These are phyloP conservation scores for Colletotrichum euphorbiae DNA, from an alignment of 2,329 filamentous ascomycete genomes.

Conservation along the genomic window DNA sequence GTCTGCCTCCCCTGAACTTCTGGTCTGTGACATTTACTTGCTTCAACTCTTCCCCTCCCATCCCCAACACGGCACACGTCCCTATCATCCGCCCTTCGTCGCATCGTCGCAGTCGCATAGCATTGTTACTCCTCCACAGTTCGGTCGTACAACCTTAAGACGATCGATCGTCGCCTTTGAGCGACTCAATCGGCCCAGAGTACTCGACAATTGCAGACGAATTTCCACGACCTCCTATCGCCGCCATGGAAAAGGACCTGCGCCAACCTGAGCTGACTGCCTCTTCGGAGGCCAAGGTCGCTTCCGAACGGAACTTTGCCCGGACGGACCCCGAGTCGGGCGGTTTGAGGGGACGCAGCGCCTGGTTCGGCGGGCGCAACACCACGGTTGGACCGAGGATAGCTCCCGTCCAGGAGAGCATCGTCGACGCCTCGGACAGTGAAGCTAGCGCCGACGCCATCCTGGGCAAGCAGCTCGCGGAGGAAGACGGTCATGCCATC, in stretches of 20 bases:
- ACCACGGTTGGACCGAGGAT: constrained; percentile 65
- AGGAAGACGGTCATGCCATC: constrained; percentile 83
- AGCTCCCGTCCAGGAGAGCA: constrained; percentile 55
- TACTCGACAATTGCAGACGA: not conserved
- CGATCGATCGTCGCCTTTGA: not conserved
- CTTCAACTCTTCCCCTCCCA: not conserved
- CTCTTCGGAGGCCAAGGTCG: not conserved
- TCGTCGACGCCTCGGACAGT: constrained; percentile 51
- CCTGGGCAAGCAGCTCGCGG: constrained; percentile 75
- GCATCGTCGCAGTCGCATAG: constrained; percentile 11
- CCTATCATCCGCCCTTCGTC: constrained; percentile 4
- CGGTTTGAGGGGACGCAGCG: constrained; percentile 33
- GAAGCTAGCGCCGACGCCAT: constrained; percentile 62
- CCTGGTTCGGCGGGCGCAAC: constrained; percentile 51
- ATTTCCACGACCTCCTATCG: not conserved
- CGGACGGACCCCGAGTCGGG: constrained; percentile 26
- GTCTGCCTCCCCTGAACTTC: constrained; percentile 16
- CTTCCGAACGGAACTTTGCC: constrained; percentile 11
- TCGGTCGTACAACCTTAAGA: constrained; percentile 2
- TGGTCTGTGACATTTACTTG: not conserved
- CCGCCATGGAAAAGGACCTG: constrained; percentile 24
- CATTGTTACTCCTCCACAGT: not conserved
- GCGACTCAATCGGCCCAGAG: not conserved
- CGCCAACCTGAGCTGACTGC: constrained; percentile 12
- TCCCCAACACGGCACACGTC: not conserved